phyloP scores from a whole-genome alignment of 2,329 filamentous ascomycete species.

The Ilyonectria mors-panacis region DNA sequence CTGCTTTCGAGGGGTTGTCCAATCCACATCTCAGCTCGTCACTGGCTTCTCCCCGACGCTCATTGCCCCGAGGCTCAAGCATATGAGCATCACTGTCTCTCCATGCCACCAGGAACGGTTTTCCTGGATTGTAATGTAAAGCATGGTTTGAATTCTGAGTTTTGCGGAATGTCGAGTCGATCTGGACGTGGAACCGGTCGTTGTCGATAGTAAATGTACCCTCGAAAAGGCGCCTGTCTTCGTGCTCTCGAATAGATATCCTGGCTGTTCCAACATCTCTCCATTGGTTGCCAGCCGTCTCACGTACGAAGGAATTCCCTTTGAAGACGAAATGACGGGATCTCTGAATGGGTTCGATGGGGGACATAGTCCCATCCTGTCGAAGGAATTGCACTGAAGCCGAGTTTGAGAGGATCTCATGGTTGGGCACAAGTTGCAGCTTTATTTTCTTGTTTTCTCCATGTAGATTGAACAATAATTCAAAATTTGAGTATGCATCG shows the following conservation, averaged over 20 bases:
- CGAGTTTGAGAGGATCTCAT: slow-evolving; percentile 28
- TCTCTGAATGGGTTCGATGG: background rate
- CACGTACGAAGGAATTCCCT: slow-evolving; percentile 18
- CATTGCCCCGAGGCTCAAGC: background rate
- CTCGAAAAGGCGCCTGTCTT: slow-evolving; percentile 25
- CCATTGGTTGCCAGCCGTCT: slow-evolving; percentile 12
- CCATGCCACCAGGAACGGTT: slow-evolving; percentile 36
- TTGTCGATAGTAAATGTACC: slow-evolving; percentile 38
- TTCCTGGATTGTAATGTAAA: background rate
- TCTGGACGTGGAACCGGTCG: slow-evolving; percentile 34
- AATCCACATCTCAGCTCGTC: slow-evolving; percentile 11
- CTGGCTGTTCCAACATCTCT: slow-evolving; percentile 32
- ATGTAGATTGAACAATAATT: slow-evolving; percentile 31
- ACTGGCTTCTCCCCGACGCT: background rate
- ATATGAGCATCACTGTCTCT: slow-evolving; percentile 17
- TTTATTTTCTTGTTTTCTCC: slow-evolving; percentile 28
- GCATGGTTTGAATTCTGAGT: background rate
- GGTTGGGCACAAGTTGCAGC: slow-evolving; percentile 29
- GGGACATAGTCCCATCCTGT: slow-evolving; percentile 18
- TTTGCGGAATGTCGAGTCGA: slow-evolving; percentile 34
- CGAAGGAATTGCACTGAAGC: slow-evolving; percentile 31
- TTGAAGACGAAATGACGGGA: slow-evolving; percentile 28
- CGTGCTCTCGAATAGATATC: slow-evolving; percentile 31
- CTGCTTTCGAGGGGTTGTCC: slow-evolving; percentile 12
- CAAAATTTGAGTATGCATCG: slow-evolving; percentile 23